A percentile compares a stretch with the other conserved stretches of the same genome.
These are phyloP conservation scores for Nakazawaea pomicola DNA, from an alignment of 805 yeast species.

Conservation along the genomic window DNA sequence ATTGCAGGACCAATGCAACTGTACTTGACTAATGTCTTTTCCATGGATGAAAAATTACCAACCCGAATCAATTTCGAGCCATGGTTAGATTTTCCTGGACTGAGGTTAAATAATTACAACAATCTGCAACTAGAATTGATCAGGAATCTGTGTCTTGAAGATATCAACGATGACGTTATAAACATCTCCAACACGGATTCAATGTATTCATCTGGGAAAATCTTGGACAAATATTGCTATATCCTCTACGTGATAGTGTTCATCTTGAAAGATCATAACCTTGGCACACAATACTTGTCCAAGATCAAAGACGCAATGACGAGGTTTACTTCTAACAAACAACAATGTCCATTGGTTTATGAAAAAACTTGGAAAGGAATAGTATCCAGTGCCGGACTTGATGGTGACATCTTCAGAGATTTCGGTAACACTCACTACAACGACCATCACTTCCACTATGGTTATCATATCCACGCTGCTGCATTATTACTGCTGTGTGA, in stretches of 20 bases:
- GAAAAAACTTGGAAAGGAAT: slow-evolving; percentile 75
- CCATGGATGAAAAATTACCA: slow-evolving; percentile 26
- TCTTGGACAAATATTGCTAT: slow-evolving; percentile 83
- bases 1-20: slow-evolving; percentile 51
- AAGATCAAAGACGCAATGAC: slow-evolving; percentile 60
- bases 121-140: slow-evolving; percentile 28
- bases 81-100: slow-evolving; percentile 40
- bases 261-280: slow-evolving; percentile 48
- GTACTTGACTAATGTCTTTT: slow-evolving; percentile 29
- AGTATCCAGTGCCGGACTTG: slow-evolving; percentile 58
- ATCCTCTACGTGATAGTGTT: slow-evolving; percentile 65
- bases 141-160: slow-evolving; percentile 39
- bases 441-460: slow-evolving; percentile 76
- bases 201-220: slow-evolving; percentile 86
- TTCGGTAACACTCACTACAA: slow-evolving; percentile 69
- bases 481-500: slow-evolving; percentile 59
- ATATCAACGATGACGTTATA: slow-evolving; percentile 46
- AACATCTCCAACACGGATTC: slow-evolving; percentile 57
- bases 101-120: slow-evolving; percentile 8
- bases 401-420: slow-evolving; percentile 49
- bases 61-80: slow-evolving; percentile 43
- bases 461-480: slow-evolving; percentile 68
- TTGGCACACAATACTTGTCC: slow-evolving; percentile 49
- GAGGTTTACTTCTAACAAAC: slow-evolving; percentile 61
- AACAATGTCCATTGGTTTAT: slow-evolving; percentile 64